Conservation (phyloP, 2,329 filamentous ascomycete species). For the Microcyclospora tardicrescens region DNA sequence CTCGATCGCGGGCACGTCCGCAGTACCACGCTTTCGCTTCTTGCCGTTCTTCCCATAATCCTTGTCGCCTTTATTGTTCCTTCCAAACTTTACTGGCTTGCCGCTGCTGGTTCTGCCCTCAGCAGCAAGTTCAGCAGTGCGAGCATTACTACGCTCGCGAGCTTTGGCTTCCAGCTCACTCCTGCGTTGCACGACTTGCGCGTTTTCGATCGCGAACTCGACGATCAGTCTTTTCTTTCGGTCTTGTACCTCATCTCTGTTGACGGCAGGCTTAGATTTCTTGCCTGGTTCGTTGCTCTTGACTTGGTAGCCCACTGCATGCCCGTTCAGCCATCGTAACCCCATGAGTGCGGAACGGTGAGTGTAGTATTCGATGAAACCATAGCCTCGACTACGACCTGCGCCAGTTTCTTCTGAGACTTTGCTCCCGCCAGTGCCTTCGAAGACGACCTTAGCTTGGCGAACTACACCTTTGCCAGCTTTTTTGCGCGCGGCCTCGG, state of each 20-base stretch:
- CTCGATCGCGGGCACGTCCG: constrained; percentile 8
- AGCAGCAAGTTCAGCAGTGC: constrained; percentile 3
- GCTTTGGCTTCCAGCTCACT: constrained; percentile 49
- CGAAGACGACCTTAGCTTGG: constrained; percentile 91
- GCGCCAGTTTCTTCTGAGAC: constrained; percentile 63
- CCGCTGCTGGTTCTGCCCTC: constrained; percentile 3
- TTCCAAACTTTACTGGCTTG: background rate
- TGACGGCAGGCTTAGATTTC: constrained; percentile 5
- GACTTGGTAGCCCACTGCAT: constrained; percentile 41
- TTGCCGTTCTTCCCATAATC: constrained; percentile 9
- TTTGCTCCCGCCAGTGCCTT: constrained; percentile 74
- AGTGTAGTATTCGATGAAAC: constrained; percentile 91
- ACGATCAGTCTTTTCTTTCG: constrained; percentile 84
- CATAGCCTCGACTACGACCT: constrained; percentile 81
- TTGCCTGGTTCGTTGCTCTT: constrained; percentile 28
- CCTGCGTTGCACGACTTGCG: constrained; percentile 78
- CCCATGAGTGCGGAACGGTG: constrained; percentile 94
- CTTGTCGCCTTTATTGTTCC: constrained; percentile 2
- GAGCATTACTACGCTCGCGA: constrained; percentile 28
- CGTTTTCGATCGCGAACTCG: constrained; percentile 97
- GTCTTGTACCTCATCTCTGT: constrained; percentile 42
- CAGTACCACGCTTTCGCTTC: constrained; percentile 28
- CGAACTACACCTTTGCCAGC: constrained; percentile 80
- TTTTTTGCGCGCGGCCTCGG: constrained; percentile 64
- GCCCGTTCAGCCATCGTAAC: constrained; percentile 82